A percentile compares a stretch with the other conserved stretches of the same genome.
phyloP scores from a whole-genome alignment of 1,284 basidiomycete species.

The Ceratobasidium sp. region DNA sequence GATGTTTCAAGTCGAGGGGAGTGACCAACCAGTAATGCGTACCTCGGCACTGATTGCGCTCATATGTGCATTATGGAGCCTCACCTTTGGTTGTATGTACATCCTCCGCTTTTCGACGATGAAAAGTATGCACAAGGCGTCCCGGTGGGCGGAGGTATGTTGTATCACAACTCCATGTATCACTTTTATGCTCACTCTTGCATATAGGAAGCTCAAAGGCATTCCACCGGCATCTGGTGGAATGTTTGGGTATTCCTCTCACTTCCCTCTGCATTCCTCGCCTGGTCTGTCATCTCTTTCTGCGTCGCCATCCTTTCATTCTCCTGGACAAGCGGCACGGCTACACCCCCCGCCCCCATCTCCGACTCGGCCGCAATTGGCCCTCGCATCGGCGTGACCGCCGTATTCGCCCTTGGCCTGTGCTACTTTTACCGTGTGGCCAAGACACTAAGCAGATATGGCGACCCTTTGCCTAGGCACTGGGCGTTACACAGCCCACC shows the following conservation, averaged over 20 bases:
- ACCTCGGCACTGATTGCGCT: constrained; percentile 74
- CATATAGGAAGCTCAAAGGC: constrained; percentile 71
- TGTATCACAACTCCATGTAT: background rate
- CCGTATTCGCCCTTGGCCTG: constrained; percentile 67
- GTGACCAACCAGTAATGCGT: constrained; percentile 70
- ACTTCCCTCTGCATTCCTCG: constrained; percentile 77
- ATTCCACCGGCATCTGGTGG: constrained; percentile 74
- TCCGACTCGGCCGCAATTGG: constrained; percentile 53
- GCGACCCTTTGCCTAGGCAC: constrained; percentile 40
- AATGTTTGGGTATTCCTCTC: constrained; percentile 82
- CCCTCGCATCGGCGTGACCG: constrained; percentile 67
- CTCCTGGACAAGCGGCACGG: constrained; percentile 68
- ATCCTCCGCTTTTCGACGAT: constrained; percentile 81
- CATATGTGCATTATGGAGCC: constrained; percentile 74
- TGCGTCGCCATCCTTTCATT: constrained; percentile 72
- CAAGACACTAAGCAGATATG: constrained; percentile 69
- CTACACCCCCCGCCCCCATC: constrained; percentile 22
- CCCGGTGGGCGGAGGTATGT: constrained; percentile 76
- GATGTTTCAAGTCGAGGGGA: constrained; percentile 74
- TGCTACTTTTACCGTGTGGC: constrained; percentile 72
- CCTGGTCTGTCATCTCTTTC: constrained; percentile 77
- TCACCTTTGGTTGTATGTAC: constrained; percentile 79
- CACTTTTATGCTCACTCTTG: background rate
- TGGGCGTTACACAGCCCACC: constrained; percentile 33
- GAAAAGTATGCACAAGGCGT: constrained; percentile 78